phyloP scores from a whole-genome alignment of 176 grass and related monocot genomes.

The Pontederia crassipes region DNA sequence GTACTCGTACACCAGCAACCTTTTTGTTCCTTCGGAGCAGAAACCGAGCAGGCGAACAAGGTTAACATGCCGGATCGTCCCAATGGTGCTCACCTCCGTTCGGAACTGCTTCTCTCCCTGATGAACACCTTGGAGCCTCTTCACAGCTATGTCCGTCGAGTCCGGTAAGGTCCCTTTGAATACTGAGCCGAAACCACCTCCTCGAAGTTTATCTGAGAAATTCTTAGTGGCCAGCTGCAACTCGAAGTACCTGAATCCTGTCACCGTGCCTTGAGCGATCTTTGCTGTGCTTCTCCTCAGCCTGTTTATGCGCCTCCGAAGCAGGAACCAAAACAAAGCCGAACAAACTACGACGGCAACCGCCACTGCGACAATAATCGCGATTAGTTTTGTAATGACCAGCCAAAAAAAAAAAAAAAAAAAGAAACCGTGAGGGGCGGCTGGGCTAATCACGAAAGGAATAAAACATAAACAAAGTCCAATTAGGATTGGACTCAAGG shows the following conservation, averaged over 20 bases:
- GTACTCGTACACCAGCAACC: constrained; percentile 15
- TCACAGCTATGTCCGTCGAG: constrained; percentile 13
- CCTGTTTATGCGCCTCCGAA: neutral
- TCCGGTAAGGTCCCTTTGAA: constrained; percentile 5
- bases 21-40: constrained; percentile 11
- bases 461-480: no score
- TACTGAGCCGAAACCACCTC: constrained; percentile 12
- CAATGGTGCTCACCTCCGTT: constrained; percentile 11
- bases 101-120: constrained; percentile 22
- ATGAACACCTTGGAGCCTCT: constrained; percentile 7
- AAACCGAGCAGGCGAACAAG: constrained; percentile 13
- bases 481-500: no score
- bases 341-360: neutral
- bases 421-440: no score
- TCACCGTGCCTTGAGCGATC: neutral
- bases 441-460: no score
- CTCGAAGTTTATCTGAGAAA: constrained; percentile 11
- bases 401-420: no score
- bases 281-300: neutral
- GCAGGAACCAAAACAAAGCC: neutral
- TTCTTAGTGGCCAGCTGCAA: constrained; percentile 11
- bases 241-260: constrained; percentile 6
- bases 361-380: neutral
- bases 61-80: constrained; percentile 14
- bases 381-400: no score